A percentile compares a stretch with the other conserved stretches of the same genome.
Conservation (phyloP, 352 stramenopile species). For the Phytophthora lateralis region DNA sequence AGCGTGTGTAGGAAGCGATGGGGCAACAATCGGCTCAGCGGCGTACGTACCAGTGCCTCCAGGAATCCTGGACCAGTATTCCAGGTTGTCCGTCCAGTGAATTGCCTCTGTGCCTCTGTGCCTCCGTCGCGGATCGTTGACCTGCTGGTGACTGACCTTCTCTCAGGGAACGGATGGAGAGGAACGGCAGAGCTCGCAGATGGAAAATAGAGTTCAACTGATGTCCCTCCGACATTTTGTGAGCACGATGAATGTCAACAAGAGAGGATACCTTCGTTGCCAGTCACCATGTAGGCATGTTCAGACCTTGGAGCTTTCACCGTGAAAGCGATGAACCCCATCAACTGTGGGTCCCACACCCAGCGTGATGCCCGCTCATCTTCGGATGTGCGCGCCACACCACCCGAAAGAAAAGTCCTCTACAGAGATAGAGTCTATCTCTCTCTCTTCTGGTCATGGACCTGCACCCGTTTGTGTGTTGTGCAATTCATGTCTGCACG, state of each 20-base stretch:
- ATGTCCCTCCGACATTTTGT: not conserved
- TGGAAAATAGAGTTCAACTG: constrained; percentile 16
- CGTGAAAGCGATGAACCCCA: not conserved
- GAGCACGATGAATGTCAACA: not conserved
- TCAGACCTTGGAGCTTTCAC: not conserved
- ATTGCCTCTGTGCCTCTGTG: too few relatives aligned
- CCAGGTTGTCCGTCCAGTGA: not conserved
- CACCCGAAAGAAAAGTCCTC: constrained; percentile 16
- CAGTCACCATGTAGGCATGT: not conserved
- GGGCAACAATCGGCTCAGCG: constrained; percentile 14
- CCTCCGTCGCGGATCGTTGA: constrained; percentile 3
- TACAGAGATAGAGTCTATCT: too few relatives aligned
- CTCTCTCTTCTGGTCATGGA: constrained; percentile 10
- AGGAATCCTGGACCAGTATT: too few relatives aligned
- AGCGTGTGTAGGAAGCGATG: constrained; percentile 4
- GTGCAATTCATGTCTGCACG: constrained; percentile 5
- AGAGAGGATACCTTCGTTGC: not conserved
- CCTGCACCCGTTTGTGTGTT: constrained; percentile 13
- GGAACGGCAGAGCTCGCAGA: not conserved
- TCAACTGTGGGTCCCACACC: too few relatives aligned
- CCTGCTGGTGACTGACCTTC: constrained; percentile 12
- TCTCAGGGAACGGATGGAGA: constrained; percentile 19
- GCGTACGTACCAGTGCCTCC: constrained; percentile 5
- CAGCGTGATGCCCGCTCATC: constrained; percentile 10
- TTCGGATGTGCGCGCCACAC: constrained; percentile 17